Base-by-base conservation (phyloP, 2,329 filamentous ascomycete genomes). In the Akanthomyces lecanii region DNA sequence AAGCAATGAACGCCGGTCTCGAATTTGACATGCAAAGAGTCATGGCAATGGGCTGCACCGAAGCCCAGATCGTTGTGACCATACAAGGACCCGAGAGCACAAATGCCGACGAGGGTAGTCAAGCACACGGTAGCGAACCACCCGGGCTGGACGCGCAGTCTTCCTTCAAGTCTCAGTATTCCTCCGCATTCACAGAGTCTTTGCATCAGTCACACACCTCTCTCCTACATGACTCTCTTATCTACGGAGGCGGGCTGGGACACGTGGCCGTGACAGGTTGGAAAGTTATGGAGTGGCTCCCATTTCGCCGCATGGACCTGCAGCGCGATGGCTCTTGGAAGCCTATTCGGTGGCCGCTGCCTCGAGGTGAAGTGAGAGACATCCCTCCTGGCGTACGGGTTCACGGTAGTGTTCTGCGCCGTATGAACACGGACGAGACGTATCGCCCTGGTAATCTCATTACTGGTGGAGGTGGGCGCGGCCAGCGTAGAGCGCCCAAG, bases 371-470 rank as follows among this genome's bases (percentile, higher is more conserved):
- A 74, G 85, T 89, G 0, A 84, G 91, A 18, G 91, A 95, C 69
- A 87, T 95, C 1, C 91, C 91, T 0, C 74, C 83, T 10, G 80
- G 88, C 61, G 90, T 87, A 0, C 80, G 86, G 25, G 83, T 95
- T 2, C 91, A 95, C 69, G 84, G 86, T 48, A 90, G 87, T 25
- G 91, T 91, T 0, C 86, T 95, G 63, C 84, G 85, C 21, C 82
- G 91, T 7, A 89, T 95, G 86, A 73, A 85, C 53, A 74, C 77
- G 8, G 83, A 92, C 64, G 71, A 79, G 1, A 77, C 68, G 0
- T 95, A 94, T 69, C 81, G 91, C 0, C 91, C 91, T 0, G 91
- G 91, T 0, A 95, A 95, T 65, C 73, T 95, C 60, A 92, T 95
- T 65, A 75, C 93, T 3, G 91, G 91, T 0, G 91, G 91, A 1